Conservation (phyloP, 768 basidiomycete species). For the Nidula microcarpa region DNA sequence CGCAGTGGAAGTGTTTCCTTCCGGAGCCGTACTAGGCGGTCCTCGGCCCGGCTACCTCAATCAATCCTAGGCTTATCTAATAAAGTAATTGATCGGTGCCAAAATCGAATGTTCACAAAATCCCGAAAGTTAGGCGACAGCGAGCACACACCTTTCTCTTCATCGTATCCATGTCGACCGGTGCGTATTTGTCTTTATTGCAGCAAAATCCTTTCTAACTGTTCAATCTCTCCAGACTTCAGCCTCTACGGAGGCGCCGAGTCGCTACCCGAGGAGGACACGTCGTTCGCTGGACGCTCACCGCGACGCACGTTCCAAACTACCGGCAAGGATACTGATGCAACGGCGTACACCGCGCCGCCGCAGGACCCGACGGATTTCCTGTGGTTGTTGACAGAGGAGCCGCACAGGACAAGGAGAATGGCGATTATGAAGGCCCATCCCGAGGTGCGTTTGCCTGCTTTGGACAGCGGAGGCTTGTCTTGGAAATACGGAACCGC, state of each 20-base stretch:
- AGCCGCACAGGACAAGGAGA: slow-evolving; percentile 88
- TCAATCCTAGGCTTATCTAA: no score
- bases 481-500: no score
- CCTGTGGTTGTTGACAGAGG: slow-evolving; percentile 96
- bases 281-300: slow-evolving; percentile 28
- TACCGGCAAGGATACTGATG: slow-evolving; percentile 35
- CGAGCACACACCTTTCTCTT: no score
- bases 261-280: slow-evolving; percentile 52
- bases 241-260: slow-evolving; percentile 86
- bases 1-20: no score
- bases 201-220: no score
- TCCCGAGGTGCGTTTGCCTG: slow-evolving; percentile 61
- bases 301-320: slow-evolving; percentile 48
- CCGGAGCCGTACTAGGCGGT: no score
- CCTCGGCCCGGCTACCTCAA: no score
- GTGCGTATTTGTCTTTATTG: no score
- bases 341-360: slow-evolving; percentile 39
- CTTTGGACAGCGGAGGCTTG: neutral
- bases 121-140: no score
- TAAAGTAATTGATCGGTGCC: no score
- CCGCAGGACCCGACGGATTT: slow-evolving; percentile 84
- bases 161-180: no score
- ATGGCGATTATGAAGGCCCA: slow-evolving; percentile 92
- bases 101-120: no score
- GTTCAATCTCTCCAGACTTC: slow-evolving; percentile 45